Base-by-base conservation (phyloP, 805 yeast genomes). In the Monosporozyma unispora region DNA sequence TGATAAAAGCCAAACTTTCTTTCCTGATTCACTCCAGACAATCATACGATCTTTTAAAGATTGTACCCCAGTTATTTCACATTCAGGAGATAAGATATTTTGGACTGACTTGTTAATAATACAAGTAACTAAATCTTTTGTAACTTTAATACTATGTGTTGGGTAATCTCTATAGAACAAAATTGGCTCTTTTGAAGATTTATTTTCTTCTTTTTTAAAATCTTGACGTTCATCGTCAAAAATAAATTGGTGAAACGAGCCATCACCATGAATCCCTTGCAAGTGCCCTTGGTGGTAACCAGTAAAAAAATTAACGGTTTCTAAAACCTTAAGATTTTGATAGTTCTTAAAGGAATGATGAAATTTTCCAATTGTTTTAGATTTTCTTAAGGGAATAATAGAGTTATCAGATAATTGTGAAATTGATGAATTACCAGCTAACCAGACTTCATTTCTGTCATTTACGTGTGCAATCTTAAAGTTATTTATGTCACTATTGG, bases 371-470 rank as follows among this genome's bases (percentile, higher is more conserved):
- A 27, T 39, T 14, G 12, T 44, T 14, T 44, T 22, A 6, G 28
- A 10, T 44, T 38, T 44, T 7, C 38, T 35, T 14, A 29, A 8
- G 5, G 50, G 44, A 16, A 37, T 44, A 25, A 21, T 44, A 9
- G 47, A 45, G 8, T 19, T 8, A 10, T 31, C 10, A 2, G 47
- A 28, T 5, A 48, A 27, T 28, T 48, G 46, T 6, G 40, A n/a
- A 9, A 48, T 22, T 8, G 50, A 48, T 14, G 47, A 35, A 18
- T 38, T 22, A 14, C 50, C 43, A 16, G 44, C 37, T 12, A 48
- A 12, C 50, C 50, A 48, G 1, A 44, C n/a, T 19, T 44, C 44
- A 27, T 37, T 38, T 4, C n/a, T 21, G 5, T 44, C 27, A 11
- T 21, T 27, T 10, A 22, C 37, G 16, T 35, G 23, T 11, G 42